Evolutionary conservation across 1,284 basidiomycete species (phyloP).

Genomic region (Chalciporus sp.): DNA sequence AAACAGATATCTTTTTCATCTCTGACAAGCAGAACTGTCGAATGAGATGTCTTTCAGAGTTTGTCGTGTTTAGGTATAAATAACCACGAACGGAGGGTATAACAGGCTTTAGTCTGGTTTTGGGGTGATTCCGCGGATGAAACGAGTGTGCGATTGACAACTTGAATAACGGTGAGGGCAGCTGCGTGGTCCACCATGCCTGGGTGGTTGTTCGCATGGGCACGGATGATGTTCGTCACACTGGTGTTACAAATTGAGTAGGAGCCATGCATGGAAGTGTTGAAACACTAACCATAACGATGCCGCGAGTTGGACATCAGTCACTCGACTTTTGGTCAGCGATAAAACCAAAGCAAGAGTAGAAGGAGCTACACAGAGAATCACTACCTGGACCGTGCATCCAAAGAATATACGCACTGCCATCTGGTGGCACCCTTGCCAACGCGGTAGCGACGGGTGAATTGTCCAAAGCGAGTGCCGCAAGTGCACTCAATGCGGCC

Average conservation of each 20-base stretch:
- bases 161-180: constrained; percentile 59
- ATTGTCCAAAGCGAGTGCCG: constrained; percentile 71
- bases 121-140: constrained; percentile 43
- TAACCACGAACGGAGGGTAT: constrained; percentile 60
- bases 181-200: constrained; percentile 45
- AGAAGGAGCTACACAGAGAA: constrained; percentile 29
- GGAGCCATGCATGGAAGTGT: neutral
- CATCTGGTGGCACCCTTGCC: constrained; percentile 42
- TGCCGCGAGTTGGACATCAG: constrained; percentile 66
- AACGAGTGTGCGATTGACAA: constrained; percentile 59
- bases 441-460: constrained; percentile 50
- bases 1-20: constrained; percentile 71
- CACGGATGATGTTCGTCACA: constrained; percentile 59
- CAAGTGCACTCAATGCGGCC: constrained; percentile 69
- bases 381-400: constrained; percentile 9
- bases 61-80: neutral
- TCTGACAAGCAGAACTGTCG: constrained; percentile 65
- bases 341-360: constrained; percentile 44
- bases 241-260: constrained; percentile 34
- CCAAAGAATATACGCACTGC: constrained; percentile 32
- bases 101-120: constrained; percentile 64
- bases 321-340: constrained; percentile 54
- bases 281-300: constrained; percentile 58
- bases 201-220: constrained; percentile 34
- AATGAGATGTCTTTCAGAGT: neutral